Evolutionary conservation across 1,284 basidiomycete genomes (phyloP).

Genomic region (Mycosarcoma maydis): DNA sequence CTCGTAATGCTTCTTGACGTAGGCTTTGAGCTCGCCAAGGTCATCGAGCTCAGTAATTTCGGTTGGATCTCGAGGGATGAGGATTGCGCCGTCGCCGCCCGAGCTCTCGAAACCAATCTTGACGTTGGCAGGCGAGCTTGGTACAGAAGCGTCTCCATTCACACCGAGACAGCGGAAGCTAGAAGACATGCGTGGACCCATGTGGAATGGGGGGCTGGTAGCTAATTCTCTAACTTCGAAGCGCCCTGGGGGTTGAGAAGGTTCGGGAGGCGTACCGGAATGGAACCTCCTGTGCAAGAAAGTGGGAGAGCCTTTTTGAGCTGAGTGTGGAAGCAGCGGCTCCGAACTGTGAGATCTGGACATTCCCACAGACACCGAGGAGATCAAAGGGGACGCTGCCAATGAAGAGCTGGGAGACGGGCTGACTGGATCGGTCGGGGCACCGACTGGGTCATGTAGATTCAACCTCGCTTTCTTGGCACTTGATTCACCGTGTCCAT

Average conservation of each 20-base stretch:
- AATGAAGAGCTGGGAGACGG: slow-evolving; percentile 14
- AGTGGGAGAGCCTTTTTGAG: slow-evolving; percentile 25
- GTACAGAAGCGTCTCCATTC: slow-evolving; percentile 22
- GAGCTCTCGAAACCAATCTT: slow-evolving; percentile 51
- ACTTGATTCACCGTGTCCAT: slow-evolving; percentile 10
- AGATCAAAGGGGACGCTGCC: slow-evolving; percentile 6
- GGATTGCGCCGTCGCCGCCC: slow-evolving; percentile 55
- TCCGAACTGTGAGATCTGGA: slow-evolving; percentile 20
- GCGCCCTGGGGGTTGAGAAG: slow-evolving; percentile 47
- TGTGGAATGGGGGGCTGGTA: slow-evolving; percentile 46
- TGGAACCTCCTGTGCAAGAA: slow-evolving; percentile 20
- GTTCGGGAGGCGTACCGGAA: slow-evolving; percentile 39
- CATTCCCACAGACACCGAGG: slow-evolving; percentile 9
- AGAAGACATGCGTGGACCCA: slow-evolving; percentile 52
- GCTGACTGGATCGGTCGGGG: neutral
- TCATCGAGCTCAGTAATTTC: slow-evolving; percentile 47
- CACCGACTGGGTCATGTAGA: slow-evolving; percentile 6
- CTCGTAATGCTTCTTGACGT: slow-evolving; percentile 48
- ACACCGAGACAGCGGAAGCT: slow-evolving; percentile 50
- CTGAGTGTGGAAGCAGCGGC: slow-evolving; percentile 11
- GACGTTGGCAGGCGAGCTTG: slow-evolving; percentile 40
- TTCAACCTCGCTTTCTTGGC: slow-evolving; percentile 7
- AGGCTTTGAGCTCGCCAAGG: slow-evolving; percentile 53
- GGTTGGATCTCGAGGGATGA: slow-evolving; percentile 54
- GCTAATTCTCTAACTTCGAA: slow-evolving; percentile 41